Conservation (phyloP, 78 protist genomes). For the Dictyostelium brefeldianum region DNA sequence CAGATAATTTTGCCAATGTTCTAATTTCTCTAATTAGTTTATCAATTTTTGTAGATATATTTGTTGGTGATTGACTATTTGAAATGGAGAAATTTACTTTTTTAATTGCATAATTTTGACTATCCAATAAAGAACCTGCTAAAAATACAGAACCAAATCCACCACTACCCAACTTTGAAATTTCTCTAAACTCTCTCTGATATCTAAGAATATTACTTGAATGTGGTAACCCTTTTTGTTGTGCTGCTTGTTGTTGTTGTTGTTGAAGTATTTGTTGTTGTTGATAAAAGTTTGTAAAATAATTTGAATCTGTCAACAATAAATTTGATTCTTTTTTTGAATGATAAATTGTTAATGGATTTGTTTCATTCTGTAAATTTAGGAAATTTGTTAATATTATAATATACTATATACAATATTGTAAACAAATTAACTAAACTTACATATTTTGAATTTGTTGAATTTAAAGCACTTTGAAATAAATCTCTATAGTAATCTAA, state of each 20-base stretch:
- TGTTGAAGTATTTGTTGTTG: slow-evolving; percentile 7
- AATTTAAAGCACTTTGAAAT: slow-evolving; percentile 35
- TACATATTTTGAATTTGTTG: slow-evolving; percentile 36
- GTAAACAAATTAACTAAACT: not conserved
- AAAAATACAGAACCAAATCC: slow-evolving; percentile 64
- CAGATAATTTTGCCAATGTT: slow-evolving; percentile 50
- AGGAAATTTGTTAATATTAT: not conserved
- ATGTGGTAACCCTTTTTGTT: not conserved
- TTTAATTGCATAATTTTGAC: slow-evolving; percentile 45
- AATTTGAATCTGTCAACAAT: not conserved
- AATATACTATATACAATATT: not conserved
- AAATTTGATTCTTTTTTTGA: not conserved
- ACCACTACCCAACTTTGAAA: slow-evolving; percentile 37
- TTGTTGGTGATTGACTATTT: not conserved
- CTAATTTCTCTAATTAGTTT: slow-evolving; percentile 50
- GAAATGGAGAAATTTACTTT: slow-evolving; percentile 32
- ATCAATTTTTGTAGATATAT: slow-evolving; percentile 13
- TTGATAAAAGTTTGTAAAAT: slow-evolving; percentile 14
- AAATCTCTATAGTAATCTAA: slow-evolving; percentile 41
- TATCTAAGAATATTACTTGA: slow-evolving; percentile 28
- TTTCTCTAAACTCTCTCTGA: slow-evolving; percentile 42
- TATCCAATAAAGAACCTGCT: slow-evolving; percentile 14
- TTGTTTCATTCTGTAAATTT: not conserved
- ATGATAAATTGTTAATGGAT: not conserved
- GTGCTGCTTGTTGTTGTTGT: not conserved